A percentile compares a stretch with the other conserved stretches of the same genome.
Evolutionary conservation across 768 basidiomycete species (phyloP).

Genomic region (Boletus vermiculosoides): DNA sequence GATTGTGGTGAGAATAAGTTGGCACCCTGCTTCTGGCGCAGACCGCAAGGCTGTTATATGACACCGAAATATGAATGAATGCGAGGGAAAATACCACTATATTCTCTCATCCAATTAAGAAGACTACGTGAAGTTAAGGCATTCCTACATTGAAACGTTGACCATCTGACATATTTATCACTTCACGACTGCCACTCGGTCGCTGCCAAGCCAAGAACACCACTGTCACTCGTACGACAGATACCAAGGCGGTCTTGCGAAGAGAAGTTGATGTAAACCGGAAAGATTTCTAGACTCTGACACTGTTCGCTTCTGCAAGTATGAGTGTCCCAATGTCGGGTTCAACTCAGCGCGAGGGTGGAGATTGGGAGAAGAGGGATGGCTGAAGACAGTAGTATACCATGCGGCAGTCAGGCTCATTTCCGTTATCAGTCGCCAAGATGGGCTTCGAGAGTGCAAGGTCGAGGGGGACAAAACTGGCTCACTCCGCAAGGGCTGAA

Average conservation of each 20-base stretch:
- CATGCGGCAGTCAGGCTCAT: constrained; percentile 19
- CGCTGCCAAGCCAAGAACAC: constrained; percentile 1
- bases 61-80: neutral
- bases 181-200: neutral
- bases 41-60: constrained; percentile 2
- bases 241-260: neutral
- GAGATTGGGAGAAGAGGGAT: neutral
- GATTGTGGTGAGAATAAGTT: neutral
- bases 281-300: neutral
- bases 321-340: neutral
- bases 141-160: neutral
- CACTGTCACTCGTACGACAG: neutral
- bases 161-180: neutral
- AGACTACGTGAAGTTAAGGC: constrained; percentile 1
- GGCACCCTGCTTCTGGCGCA: neutral
- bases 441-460: neutral
- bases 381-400: neutral
- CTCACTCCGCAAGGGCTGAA: neutral
- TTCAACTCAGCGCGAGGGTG: neutral
- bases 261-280: neutral
- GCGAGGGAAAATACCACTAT: neutral
- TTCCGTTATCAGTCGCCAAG: constrained; percentile 26
- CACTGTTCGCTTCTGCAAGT: neutral
- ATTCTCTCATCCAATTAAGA: neutral
- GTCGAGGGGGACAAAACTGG: neutral